Evolutionary conservation across 805 yeast species (phyloP), one percentile per base, ranked within the genome.

Genomic region (Yarrowia sp.): DNA sequence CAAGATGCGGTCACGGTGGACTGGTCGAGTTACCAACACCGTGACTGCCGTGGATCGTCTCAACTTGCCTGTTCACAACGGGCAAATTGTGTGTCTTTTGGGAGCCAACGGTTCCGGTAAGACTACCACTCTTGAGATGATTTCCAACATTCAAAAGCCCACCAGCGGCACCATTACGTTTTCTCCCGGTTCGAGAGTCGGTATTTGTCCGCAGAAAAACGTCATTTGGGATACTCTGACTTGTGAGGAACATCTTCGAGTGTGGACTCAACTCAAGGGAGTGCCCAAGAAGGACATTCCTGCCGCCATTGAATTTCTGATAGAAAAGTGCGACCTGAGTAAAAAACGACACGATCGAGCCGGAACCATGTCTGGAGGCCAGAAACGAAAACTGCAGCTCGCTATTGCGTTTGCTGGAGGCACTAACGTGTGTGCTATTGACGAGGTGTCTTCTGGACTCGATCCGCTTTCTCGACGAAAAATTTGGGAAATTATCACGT

Each of bases 101-200:
- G 78, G 78, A 54, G 75, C 78, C 12, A 75, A 75, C 67, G 78
- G 78, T 6, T 74, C 77, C 6, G 78, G 78, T n/a, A 75, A 75
- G 66, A 75, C 78, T 7, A 75, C 78, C 4, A 75, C 78, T 22
- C 68, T 75, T 36, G 78, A 75, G 44, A 75, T 75, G 73, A 70
- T 75, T 41, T 69, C 78, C 24, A 78, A 77, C 17, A 69, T 74
- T 22, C 77, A 73, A 46, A 49, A 56, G 4, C 70, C 74, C 3
- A 66, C 72, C 16, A 67, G 70, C 9, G 76, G 76, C 0, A 9
- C 64, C 5, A 71, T 74, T 32, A 54, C 58, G 10, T 68, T 73
- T 22, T 48, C 65, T 14, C 68, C 67, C 4, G 68, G 68, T 4
- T 65, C 72, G 28, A 69, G 73, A 40, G 67, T 75, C 11, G 78